Base-by-base conservation (phyloP, 2,329 filamentous ascomycete species). In the Apiospora koreana region DNA sequence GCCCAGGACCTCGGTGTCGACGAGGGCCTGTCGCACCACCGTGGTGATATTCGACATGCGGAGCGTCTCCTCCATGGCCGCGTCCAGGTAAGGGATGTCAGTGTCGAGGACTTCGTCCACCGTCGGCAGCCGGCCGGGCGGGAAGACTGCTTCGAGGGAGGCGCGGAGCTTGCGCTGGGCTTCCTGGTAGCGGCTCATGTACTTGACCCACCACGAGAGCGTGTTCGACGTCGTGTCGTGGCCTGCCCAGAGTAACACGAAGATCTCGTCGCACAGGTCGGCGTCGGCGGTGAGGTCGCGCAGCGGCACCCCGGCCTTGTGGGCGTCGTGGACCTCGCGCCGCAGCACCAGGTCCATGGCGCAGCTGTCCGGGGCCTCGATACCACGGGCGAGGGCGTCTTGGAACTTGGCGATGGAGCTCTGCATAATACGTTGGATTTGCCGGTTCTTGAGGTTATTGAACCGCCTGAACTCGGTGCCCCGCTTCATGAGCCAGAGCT, bases 181-280 rank as follows among this genome's bases (percentile, higher is more conserved):
- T 21, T 71, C 69, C 18, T 74, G 80, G 58, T 81, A 72, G 41
- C 74, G 74, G n/a, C 79, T 75, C 6, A 85, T 77, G 69, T 76
- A 75, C 67, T 85, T 85, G 12, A 84, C 54, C 1, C 73, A 78
- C 83, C 83, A 85, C 43, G 73, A 71, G 0, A 85, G 72, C 0
- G 82, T 82, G 9, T 80, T 83, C 14, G 80, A 78, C 0, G 81
- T 84, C 0, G 84, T 85, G 65, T 86, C 83, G 70, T 85, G 81
- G n/a, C 83, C 85, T 8, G 46, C 46, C 46, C 46, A 48, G 46
- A 43, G 41, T 12, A 43, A 12, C 41, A 48, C n/a, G n/a, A 48
- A 48, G 23, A 78, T 70, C 67, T 79, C 77, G 43, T 80, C 77
- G 45, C 73, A 71, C 74, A 74, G 78, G 71, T 43, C 75, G 41